phyloP scores from a whole-genome alignment of 306 rosid genomes.

The Hippophae tibetana region DNA sequence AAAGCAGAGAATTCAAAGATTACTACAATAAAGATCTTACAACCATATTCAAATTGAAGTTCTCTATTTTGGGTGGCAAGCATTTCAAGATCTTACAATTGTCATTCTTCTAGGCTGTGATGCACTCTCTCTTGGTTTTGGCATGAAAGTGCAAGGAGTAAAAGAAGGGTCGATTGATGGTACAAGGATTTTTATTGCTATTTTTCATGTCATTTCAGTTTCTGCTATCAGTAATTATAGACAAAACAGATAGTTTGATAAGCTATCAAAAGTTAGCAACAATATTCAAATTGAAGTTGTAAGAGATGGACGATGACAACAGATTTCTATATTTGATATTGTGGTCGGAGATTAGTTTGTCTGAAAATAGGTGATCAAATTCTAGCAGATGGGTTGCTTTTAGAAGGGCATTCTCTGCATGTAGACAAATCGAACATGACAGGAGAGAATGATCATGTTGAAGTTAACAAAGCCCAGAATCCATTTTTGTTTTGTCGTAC shows the following conservation, averaged over 20 bases:
- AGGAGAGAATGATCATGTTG: slow-evolving; percentile 3
- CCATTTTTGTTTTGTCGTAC: slow-evolving; percentile 9
- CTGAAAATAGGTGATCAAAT: not conserved
- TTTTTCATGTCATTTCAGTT: slow-evolving; percentile 2
- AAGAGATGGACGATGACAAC: not conserved
- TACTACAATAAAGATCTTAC: no score
- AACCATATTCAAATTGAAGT: not conserved
- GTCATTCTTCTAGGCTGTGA: not conserved
- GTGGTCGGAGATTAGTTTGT: not conserved
- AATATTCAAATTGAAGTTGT: not conserved
- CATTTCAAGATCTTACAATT: not conserved
- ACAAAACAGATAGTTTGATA: slow-evolving; percentile 1
- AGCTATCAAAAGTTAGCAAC: not conserved
- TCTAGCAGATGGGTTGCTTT: not conserved
- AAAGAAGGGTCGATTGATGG: slow-evolving; percentile 13
- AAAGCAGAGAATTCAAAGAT: no score
- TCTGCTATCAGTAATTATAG: not conserved
- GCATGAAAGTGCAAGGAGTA: slow-evolving; percentile 3
- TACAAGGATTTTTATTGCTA: not conserved
- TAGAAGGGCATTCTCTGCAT: slow-evolving; percentile 4
- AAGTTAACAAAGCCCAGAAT: not conserved
- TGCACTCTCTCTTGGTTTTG: slow-evolving; percentile 2
- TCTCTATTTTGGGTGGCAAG: not conserved
- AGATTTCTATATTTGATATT: not conserved
- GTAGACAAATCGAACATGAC: slow-evolving; percentile 2